A percentile compares a stretch with the other conserved stretches of the same genome.
Conservation (phyloP, 257 asterid species). For the Solanum corneliomulleri region DNA sequence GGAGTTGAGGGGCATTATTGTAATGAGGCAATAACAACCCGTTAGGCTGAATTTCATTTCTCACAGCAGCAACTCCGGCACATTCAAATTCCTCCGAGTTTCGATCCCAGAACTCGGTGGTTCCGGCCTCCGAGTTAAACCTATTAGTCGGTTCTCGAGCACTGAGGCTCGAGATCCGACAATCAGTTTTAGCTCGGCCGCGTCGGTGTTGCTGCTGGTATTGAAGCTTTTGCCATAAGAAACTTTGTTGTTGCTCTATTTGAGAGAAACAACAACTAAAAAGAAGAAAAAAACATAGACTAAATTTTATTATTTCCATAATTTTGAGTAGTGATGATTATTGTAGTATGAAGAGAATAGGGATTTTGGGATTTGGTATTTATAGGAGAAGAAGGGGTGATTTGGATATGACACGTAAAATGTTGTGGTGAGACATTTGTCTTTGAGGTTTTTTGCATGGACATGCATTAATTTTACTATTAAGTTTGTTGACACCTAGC, state of each 20-base stretch:
- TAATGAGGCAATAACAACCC: slow-evolving; percentile 47
- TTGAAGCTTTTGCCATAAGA: slow-evolving; percentile 12
- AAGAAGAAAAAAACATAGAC: slow-evolving; percentile 4
- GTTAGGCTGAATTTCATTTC: slow-evolving; percentile 23
- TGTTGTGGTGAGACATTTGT: not conserved
- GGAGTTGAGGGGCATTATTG: slow-evolving; percentile 34
- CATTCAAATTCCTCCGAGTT: slow-evolving; percentile 23
- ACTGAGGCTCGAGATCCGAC: slow-evolving; percentile 29
- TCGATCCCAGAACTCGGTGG: slow-evolving; percentile 28
- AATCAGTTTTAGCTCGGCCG: slow-evolving; percentile 26
- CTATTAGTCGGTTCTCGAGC: slow-evolving; percentile 24
- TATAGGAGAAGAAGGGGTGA: not conserved
- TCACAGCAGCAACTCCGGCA: slow-evolving; percentile 31
- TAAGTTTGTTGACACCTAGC: not conserved
- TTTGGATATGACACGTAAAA: not conserved
- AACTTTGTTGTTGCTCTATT: slow-evolving; percentile 18
- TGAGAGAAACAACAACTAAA: slow-evolving; percentile 18
- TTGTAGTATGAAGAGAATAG: not conserved
- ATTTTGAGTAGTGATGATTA: not conserved
- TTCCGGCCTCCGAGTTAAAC: slow-evolving; percentile 32
- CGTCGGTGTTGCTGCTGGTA: slow-evolving; percentile 38
- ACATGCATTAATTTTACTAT: slow-evolving; percentile 6
- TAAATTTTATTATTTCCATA: not conserved
- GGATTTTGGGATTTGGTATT: not conserved
- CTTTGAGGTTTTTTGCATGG: not conserved